Percentiles rank a stretch among this genome's conserved stretches.
These are phyloP conservation scores for Neonothopanus nambi DNA, from an alignment of 1,284 basidiomycete species.

Conservation along the genomic window DNA sequence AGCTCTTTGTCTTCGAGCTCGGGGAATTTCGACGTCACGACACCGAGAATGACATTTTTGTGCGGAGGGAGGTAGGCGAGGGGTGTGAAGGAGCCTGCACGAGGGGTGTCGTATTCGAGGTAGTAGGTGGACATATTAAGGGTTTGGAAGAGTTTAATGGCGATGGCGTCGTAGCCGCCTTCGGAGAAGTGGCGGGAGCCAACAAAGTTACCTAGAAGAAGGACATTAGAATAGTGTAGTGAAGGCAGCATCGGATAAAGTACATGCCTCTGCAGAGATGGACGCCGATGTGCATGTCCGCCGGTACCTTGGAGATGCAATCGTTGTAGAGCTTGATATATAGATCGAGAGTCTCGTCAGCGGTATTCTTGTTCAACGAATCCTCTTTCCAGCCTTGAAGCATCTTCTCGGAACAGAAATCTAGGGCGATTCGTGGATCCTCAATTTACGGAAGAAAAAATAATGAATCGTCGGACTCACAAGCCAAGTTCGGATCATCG, in stretches of 20 bases:
- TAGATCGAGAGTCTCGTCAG: constrained; percentile 32
- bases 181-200: constrained; percentile 34
- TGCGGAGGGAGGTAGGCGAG: constrained; percentile 4
- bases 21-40: constrained; percentile 6
- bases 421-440: neutral
- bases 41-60: constrained; percentile 7
- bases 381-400: constrained; percentile 10
- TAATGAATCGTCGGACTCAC: constrained; percentile 23
- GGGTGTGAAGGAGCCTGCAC: constrained; percentile 14
- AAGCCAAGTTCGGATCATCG: constrained; percentile 31
- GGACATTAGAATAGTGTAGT: neutral
- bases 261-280: constrained; percentile 46
- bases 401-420: constrained; percentile 12
- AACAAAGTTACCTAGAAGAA: constrained; percentile 19
- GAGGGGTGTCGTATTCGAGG: constrained; percentile 17
- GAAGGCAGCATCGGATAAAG: neutral
- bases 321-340: constrained; percentile 38
- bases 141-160: constrained; percentile 19
- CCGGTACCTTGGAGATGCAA: constrained; percentile 31
- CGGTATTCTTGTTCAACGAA: constrained; percentile 19
- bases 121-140: constrained; percentile 15
- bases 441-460: constrained; percentile 27
- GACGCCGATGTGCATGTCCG: constrained; percentile 40
- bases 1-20: constrained; percentile 7
- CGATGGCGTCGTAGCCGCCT: constrained; percentile 44